Base-by-base conservation (phyloP, 192 early-diverging fungal species). In the Backusella tuberculispora region DNA sequence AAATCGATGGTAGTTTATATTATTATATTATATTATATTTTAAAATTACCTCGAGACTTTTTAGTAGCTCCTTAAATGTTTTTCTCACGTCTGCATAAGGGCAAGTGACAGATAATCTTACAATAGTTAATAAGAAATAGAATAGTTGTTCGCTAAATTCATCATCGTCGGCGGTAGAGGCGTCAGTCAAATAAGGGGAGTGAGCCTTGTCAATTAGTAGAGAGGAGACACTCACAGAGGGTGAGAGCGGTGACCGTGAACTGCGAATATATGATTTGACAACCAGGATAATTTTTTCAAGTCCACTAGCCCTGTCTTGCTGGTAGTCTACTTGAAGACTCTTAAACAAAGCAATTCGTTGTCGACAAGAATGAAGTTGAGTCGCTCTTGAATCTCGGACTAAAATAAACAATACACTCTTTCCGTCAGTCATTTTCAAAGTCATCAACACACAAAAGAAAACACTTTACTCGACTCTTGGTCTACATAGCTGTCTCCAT, bases 1-100 rank as follows among this genome's bases (percentile, higher is more conserved):
- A 34, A 34, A 34, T 2, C 29, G 29, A 34, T 34, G 29, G 29
- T 34, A 2, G 29, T 34, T 34, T 34, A 34, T 34, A 34, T 34
- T 34, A 2, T 34, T 34, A 15, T 15, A 7, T 50, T 21, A 21
- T 8, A 0, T 8, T 56, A n/a, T n/a, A n/a, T 12, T 24, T 24
- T 4, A 43, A 24, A 19, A 15, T 56, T 81, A 85, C 86, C 76
- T 84, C 78, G 41, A 83, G 72, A 17, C 78, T 76, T 29, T 66
- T 79, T 64, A 87, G 67, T 21, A 87, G 79, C 6, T 78, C 78
- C 44, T 78, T 74, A n/a, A 85, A 83, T 46, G 83, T 81, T 43
- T 81, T 80, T 72, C 85, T 81, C 41, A 87, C 86, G 69, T 87
- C 86, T 42, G 79, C 73, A 76, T 81, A 87, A 0, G 86, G 86